Conservation (phyloP, 768 basidiomycete species). For the Phlegmacium glaucopus region DNA sequence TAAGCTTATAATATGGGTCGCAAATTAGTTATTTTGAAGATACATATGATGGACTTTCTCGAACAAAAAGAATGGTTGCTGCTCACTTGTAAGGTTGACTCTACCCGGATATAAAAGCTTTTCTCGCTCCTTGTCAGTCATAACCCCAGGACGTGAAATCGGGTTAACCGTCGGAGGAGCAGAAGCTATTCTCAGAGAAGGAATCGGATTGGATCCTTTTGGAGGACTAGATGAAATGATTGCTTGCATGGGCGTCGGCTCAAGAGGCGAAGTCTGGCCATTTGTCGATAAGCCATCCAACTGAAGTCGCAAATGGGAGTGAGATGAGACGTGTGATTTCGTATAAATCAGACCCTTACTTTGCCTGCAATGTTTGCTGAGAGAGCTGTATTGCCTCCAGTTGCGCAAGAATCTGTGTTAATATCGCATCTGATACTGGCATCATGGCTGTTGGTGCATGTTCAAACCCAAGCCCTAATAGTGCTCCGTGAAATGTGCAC, state of each 20-base stretch:
- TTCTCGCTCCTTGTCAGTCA: slow-evolving; percentile 64
- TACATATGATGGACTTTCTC: not conserved
- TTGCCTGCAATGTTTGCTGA: slow-evolving; percentile 76
- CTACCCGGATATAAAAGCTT: slow-evolving; percentile 77
- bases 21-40: not conserved
- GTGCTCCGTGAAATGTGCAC: too few species aligned
- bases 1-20: slow-evolving; percentile 51
- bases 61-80: not conserved
- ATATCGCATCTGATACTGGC: slow-evolving; percentile 51
- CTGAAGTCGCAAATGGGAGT: slow-evolving; percentile 27
- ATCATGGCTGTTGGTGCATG: slow-evolving; percentile 14
- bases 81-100: slow-evolving; percentile 79
- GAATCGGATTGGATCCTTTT: slow-evolving; percentile 17
- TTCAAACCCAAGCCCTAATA: too few species aligned
- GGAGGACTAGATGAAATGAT: slow-evolving; percentile 1
- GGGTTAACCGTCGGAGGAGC: slow-evolving; percentile 2
- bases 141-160: slow-evolving; percentile 1
- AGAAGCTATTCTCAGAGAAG: slow-evolving; percentile 19
- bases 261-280: slow-evolving; percentile 20
- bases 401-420: slow-evolving; percentile 71
- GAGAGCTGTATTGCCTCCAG: slow-evolving; percentile 68
- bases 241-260: slow-evolving; percentile 24
- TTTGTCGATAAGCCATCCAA: slow-evolving; percentile 43
- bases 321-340: not conserved
- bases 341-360: slow-evolving; percentile 40